Base-by-base conservation (phyloP, 2,329 filamentous ascomycete genomes). In the Pestalotiopsis sp. region DNA sequence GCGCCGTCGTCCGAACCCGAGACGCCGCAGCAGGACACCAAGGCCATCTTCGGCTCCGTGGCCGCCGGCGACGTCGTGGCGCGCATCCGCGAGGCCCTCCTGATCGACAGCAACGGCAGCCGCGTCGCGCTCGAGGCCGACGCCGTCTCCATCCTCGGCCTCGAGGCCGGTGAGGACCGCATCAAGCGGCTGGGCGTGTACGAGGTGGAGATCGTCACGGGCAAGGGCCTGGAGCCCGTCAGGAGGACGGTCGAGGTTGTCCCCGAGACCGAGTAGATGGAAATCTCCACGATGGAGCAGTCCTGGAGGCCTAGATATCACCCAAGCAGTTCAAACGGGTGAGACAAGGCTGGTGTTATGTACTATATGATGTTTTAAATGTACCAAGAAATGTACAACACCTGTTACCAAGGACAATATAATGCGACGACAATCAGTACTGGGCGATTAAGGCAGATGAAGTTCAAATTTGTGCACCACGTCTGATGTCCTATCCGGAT, bases 11-110 rank as follows among this genome's bases (percentile, higher is more conserved):
- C 57, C 3, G 57, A 17, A 13, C 27, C 27, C 31, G 31, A 36
- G 27, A 13, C 25, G 23, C 38, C 73, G 31, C 65, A 70, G 31
- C 65, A 73, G 2, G 71, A 66, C 3, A 31, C 68, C 12, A 61
- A 70, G 31, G 67, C 79, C 69, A 84, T 85, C 68, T 83, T 80
- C 72, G 82, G 83, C 56, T 84, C 82, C 64, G 83, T 84, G 6
- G 80, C 82, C 27, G 71, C 74, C 60, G 70, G 64, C 65, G 81
- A 84, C 72, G 75, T 85, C 52, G 74, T 80, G 2, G 72, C 72
- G 27, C 62, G 72, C 27, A 73, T 84, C 72, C 79, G 78, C 66
- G 77, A 78, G 66, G 69, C 69, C n/a, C 73, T 84, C 62, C 71
- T 75, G n/a, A 71, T 67, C 6, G 77, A 79, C 66, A 69, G 72